These are phyloP conservation scores for Purshia tridentata DNA, from an alignment of 306 rosid genomes.

Conservation along the genomic window DNA sequence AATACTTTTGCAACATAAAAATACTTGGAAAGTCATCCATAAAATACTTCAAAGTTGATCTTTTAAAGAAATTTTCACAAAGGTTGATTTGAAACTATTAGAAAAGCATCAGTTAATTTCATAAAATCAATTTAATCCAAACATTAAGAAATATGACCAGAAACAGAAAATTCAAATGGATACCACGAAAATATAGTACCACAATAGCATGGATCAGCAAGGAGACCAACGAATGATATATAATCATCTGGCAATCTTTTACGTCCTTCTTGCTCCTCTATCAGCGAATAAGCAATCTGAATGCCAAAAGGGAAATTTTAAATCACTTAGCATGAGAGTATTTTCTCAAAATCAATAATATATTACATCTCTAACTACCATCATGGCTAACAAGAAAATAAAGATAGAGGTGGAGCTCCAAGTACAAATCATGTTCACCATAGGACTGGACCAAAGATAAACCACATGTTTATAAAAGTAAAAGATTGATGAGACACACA, in stretches of 20 bases:
- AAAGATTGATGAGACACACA: neutral
- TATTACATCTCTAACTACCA: conserved; percentile 3
- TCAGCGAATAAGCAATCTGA: conserved; percentile 85
- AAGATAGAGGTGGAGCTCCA: neutral
- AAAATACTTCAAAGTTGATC: neutral
- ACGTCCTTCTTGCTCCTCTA: conserved; percentile 96
- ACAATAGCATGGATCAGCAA: conserved; percentile 95
- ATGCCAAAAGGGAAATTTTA: conserved; percentile 24
- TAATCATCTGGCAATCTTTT: conserved; percentile 54
- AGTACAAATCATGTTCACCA: neutral
- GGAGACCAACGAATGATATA: conserved; percentile 92
- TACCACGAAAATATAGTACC: conserved; percentile 67
- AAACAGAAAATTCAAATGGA: conserved; percentile 36
- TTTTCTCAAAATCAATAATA: neutral
- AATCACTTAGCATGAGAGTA: conserved; percentile 3
- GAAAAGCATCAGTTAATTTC: neutral
- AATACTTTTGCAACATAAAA: neutral
- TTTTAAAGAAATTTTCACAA: neutral
- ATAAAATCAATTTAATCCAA: neutral
- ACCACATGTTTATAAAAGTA: neutral
- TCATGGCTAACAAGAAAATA: neutral
- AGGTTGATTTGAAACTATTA: neutral
- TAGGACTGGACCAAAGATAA: neutral
- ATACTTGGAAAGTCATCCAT: neutral
- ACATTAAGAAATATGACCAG: neutral